A percentile compares a stretch with the other conserved stretches of the same genome.
phyloP scores from a whole-genome alignment of 2,329 filamentous ascomycete genomes.

The Blastomyces parvus region DNA sequence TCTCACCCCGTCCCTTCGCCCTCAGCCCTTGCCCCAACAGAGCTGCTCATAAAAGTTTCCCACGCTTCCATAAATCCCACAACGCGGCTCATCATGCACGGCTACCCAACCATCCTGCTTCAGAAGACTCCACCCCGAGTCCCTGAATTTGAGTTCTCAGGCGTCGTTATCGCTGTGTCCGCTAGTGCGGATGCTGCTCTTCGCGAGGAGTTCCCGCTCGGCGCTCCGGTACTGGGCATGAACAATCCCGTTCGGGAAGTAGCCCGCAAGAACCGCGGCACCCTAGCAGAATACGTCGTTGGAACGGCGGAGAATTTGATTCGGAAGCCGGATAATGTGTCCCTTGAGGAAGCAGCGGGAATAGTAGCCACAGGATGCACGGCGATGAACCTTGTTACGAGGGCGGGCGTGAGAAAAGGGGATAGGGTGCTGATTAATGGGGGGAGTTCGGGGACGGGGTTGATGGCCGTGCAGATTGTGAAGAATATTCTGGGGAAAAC shows the following conservation, averaged over 20 bases:
- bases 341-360: not conserved
- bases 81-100: not conserved
- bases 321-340: not conserved
- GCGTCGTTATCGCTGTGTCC: not conserved
- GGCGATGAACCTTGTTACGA: constrained; percentile 1
- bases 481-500: not conserved
- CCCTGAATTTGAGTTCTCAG: constrained; percentile 3
- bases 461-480: constrained; percentile 1
- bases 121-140: not conserved
- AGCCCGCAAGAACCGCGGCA: not conserved
- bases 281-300: constrained; percentile 3
- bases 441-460: not conserved
- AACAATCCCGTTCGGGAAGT: not conserved
- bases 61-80: constrained; percentile 1
- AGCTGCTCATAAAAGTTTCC: constrained; percentile 3
- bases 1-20: not conserved
- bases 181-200: not conserved
- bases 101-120: not conserved
- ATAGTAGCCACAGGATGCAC: not conserved
- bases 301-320: not conserved
- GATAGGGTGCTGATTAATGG: constrained; percentile 2
- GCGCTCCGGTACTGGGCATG: not conserved
- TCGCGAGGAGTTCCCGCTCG: not conserved
- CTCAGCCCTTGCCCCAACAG: not conserved
- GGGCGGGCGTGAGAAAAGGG: not conserved